A percentile compares a stretch with the other conserved stretches of the same genome.
Conservation (phyloP, 2,329 filamentous ascomycete genomes). For the Fusarium keratoplasticum region DNA sequence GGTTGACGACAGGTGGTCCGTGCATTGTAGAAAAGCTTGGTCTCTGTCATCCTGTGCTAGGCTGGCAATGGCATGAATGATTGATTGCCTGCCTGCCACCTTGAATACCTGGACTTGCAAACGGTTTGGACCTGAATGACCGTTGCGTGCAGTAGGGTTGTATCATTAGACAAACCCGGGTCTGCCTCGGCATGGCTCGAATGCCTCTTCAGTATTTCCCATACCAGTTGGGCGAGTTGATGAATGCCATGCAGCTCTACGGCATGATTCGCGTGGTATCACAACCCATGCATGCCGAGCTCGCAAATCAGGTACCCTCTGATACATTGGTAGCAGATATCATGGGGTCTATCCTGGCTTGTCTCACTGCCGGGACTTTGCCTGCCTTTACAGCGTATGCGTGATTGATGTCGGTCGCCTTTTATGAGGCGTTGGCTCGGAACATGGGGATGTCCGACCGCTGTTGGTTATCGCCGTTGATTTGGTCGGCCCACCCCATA, state of each 20-base stretch:
- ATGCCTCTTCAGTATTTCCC: neutral
- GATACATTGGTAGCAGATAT: neutral
- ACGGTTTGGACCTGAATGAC: neutral
- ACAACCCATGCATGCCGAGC: neutral
- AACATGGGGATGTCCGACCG: neutral
- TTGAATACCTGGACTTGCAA: neutral
- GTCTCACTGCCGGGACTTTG: neutral
- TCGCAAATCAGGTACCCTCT: neutral
- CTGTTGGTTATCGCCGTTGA: neutral
- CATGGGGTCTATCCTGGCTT: neutral
- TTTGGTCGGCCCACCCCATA: neutral
- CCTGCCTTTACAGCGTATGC: neutral
- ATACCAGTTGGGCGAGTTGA: neutral
- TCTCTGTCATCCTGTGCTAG: neutral
- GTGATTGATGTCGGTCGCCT: neutral
- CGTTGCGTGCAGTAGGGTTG: neutral
- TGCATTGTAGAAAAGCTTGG: conserved; percentile 19
- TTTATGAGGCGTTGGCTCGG: neutral
- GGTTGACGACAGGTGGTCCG: conserved; percentile 19
- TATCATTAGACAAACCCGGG: neutral
- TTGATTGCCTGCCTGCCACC: neutral
- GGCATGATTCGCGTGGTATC: neutral
- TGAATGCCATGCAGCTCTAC: neutral
- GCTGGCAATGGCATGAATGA: neutral
- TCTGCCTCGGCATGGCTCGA: neutral